Base-by-base conservation (phyloP, 768 basidiomycete species). In the Lactarius deliciosus region DNA sequence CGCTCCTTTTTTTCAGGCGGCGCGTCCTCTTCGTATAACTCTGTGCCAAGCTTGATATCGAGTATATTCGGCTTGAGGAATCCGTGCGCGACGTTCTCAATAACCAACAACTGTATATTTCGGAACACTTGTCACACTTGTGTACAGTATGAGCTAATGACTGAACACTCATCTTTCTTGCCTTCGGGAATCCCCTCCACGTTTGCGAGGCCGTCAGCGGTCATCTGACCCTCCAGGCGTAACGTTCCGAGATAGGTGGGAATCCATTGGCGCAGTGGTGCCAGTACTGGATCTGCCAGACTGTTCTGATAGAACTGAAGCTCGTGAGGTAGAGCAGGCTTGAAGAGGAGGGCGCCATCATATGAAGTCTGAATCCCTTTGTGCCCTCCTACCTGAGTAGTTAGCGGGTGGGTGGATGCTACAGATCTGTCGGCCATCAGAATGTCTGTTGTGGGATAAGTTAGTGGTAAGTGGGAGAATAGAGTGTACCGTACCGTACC, bases 11-110 rank as follows among this genome's bases (percentile, higher is more conserved):
- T 99, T 64, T 91, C 92, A 2, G 83, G 90, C 82, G 74, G 73
- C 28, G 80, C 78, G 15, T 75, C 74, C 25, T 88, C 84, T 60
- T 92, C 94, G 69, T 91, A 92, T n/a, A 98, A 82, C 1, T 90
- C 80, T 0, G 90, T 96, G 1, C 97, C 97, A 18, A 98, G 89
- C 76, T 98, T 99, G 74, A 94, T 82, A 75, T 99, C 96, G 34
- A 98, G 80, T 64, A 97, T 84, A 70, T 91, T 94, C 7, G 96
- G 96, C 74, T 87, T 89, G 41, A 77, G 71, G 79, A 95, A 98
- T 1, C 81, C 73, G 70, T 88, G 76, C 2, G 90, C 77, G 15
- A 95, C 78, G 75, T 99, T 98, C 78, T 96, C 89, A 3, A 99
- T 77, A 36, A 96, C 92, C 61, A 96, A 79, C 65, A 85, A 88